These are phyloP conservation scores for Apiotrichum porosum DNA, from an alignment of 1,284 basidiomycete species.

Conservation along the genomic window DNA sequence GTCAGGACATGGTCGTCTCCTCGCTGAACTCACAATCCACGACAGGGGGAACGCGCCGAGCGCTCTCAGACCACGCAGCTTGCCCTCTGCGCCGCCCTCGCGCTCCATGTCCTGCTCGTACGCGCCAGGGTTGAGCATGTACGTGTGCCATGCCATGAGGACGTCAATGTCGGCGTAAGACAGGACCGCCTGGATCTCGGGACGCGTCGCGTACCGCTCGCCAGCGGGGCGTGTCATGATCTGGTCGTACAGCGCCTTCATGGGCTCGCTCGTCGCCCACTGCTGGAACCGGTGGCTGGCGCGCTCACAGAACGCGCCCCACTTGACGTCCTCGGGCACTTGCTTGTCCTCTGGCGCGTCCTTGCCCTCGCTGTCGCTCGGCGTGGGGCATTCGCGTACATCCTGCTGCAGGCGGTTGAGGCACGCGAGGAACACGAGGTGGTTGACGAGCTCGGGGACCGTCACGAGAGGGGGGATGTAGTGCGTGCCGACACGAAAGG, in stretches of 20 bases:
- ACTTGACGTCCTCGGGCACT: slow-evolving; percentile 14
- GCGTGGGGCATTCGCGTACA: slow-evolving; percentile 8
- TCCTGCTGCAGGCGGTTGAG: slow-evolving; percentile 17
- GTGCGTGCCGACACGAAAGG: slow-evolving; percentile 12
- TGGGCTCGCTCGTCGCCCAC: slow-evolving; percentile 2
- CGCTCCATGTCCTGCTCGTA: slow-evolving; percentile 22
- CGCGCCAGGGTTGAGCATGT: slow-evolving; percentile 33
- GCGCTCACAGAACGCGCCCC: slow-evolving; percentile 18
- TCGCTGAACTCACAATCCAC: slow-evolving; percentile 9
- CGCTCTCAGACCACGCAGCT: slow-evolving; percentile 2
- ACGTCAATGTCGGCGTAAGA: slow-evolving; percentile 19
- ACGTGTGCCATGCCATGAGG: slow-evolving; percentile 38
- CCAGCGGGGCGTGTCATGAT: not conserved
- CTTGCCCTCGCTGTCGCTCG: not conserved
- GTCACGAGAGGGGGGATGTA: slow-evolving; percentile 10
- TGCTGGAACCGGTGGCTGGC: slow-evolving; percentile 11
- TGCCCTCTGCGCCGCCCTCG: not conserved
- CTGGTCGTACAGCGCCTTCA: not conserved
- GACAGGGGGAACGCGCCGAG: slow-evolving; percentile 18
- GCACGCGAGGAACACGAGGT: slow-evolving; percentile 24
- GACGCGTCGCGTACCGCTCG: not conserved
- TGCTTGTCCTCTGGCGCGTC: not conserved
- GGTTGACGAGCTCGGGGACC: slow-evolving; percentile 18
- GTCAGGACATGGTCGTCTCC: too few species aligned
- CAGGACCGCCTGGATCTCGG: not conserved